Conservation (phyloP, 2,329 filamentous ascomycete species). For the Thielaviopsis musarum region DNA sequence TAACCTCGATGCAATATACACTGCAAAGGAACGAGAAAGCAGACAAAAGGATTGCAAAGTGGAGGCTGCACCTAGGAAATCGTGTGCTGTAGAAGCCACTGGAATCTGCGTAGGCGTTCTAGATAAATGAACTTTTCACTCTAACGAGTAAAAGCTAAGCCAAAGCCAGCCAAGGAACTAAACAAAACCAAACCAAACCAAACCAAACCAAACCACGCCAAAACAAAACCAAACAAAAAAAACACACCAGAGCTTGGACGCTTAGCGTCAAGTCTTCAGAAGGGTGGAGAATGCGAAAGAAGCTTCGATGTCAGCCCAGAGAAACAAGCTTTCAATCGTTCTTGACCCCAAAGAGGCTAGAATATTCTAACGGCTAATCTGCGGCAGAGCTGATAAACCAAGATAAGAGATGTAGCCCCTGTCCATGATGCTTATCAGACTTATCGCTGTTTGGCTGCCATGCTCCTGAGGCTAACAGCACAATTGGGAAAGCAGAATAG, state of each 20-base stretch:
- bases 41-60: conserved; percentile 2
- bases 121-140: background rate
- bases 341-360: background rate
- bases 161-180: background rate
- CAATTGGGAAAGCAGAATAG: too few species aligned
- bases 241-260: background rate
- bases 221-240: background rate
- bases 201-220: background rate
- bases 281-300: conserved; percentile 9
- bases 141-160: background rate
- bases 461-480: background rate
- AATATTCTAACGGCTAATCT: background rate
- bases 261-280: background rate
- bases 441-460: background rate
- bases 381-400: background rate
- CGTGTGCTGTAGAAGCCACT: conserved; percentile 1
- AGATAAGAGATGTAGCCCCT: background rate
- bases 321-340: background rate
- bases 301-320: conserved; percentile 4
- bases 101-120: background rate
- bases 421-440: background rate
- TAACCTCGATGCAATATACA: background rate
- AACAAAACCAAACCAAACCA: background rate
- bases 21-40: background rate
- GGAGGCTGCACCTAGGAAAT: background rate